A percentile compares a stretch with the other conserved stretches of the same genome.
phyloP scores from a whole-genome alignment of 495 filamentous ascomycete genomes.

The Viridothelium virens region DNA sequence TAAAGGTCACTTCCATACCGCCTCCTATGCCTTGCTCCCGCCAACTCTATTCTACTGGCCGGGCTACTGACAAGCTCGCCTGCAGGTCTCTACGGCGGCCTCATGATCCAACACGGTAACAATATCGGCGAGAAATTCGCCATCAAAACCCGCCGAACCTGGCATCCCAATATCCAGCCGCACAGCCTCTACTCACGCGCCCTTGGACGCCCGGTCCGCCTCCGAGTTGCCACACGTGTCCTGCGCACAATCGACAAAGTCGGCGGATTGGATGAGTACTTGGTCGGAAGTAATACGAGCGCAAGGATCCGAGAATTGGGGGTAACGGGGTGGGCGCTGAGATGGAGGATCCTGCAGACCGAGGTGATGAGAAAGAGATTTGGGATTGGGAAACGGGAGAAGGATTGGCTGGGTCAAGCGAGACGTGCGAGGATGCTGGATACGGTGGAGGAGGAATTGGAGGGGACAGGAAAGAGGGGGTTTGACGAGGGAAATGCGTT shows the following conservation, averaged over 20 bases:
- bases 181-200: conserved; percentile 67
- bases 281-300: conserved; percentile 60
- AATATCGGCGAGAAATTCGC: conserved; percentile 86
- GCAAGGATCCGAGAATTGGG: conserved; percentile 75
- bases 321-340: conserved; percentile 74
- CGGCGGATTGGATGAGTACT: conserved; percentile 84
- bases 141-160: conserved; percentile 74
- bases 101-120: conserved; percentile 45
- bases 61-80: background rate
- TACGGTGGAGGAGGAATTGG: background rate
- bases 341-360: conserved; percentile 80
- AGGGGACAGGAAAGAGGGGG: background rate
- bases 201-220: conserved; percentile 56
- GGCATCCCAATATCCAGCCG: conserved; percentile 79
- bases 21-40: background rate
- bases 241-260: conserved; percentile 79
- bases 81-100: conserved; percentile 62
- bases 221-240: conserved; percentile 67
- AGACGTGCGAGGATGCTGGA: background rate
- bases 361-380: conserved; percentile 53
- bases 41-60: background rate
- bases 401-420: background rate
- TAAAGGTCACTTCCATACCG: conserved; percentile 63
- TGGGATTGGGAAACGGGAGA: conserved; percentile 12
- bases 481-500: background rate